Evolutionary conservation across 2,329 filamentous ascomycete genomes (phyloP).

Genomic region (Phyllosticta citriasiana): DNA sequence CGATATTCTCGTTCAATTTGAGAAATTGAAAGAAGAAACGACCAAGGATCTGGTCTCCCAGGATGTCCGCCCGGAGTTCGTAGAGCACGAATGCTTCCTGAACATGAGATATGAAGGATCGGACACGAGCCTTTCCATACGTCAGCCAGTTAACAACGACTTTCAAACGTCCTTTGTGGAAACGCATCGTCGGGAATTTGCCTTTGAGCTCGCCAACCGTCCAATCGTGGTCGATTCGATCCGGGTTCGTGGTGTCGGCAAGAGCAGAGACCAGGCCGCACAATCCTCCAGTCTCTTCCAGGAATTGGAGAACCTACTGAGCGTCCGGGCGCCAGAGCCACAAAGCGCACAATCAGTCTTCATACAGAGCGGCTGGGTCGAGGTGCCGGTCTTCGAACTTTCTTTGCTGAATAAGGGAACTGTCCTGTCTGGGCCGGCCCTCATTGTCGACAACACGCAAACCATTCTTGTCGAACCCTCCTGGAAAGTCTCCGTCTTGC

Average conservation of each 20-base stretch:
- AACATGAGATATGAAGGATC: constrained; percentile 37
- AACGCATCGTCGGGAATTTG: constrained; percentile 34
- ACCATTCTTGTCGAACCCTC: constrained; percentile 34
- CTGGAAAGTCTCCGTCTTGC: constrained; percentile 27
- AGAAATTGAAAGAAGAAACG: not conserved
- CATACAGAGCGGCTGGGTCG: constrained; percentile 13
- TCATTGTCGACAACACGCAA: constrained; percentile 34
- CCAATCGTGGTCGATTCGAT: constrained; percentile 19
- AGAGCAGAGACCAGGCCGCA: not conserved
- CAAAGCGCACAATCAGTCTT: constrained; percentile 12
- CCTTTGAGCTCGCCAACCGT: constrained; percentile 29
- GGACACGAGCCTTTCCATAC: constrained; percentile 36
- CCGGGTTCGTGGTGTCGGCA: constrained; percentile 2
- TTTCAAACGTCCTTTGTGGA: constrained; percentile 28
- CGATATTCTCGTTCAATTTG: not conserved
- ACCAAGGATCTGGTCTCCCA: constrained; percentile 51
- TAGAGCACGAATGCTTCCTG: constrained; percentile 27
- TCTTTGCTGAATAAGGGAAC: constrained; percentile 14
- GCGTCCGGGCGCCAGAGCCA: not conserved
- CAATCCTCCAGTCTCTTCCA: not conserved
- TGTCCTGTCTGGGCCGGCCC: constrained; percentile 20
- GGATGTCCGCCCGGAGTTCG: constrained; percentile 42
- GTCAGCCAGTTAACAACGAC: constrained; percentile 20
- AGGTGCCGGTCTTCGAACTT: constrained; percentile 18
- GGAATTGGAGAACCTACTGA: not conserved